Evolutionary conservation across 140 eudicot species (phyloP), one percentile per base, ranked within the genome.

Genomic region (Erigeron philadelphicus): DNA sequence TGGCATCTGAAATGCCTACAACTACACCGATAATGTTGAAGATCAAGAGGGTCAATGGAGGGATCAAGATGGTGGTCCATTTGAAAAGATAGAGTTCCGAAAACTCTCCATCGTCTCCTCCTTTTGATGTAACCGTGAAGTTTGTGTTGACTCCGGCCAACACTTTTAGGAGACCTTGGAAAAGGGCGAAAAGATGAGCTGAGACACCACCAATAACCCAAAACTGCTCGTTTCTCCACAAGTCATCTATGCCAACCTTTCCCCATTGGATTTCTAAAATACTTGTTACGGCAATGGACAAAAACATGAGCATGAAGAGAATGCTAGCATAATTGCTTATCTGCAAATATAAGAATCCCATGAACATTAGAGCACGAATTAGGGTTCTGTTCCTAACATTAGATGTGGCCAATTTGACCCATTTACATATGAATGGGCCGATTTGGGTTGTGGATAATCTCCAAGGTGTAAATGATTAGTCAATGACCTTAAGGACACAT

Each of bases 171-270:
- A 92, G 96, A 79, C 96, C 98, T 79, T 91, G 98, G 64, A 88
- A 70, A 1, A 92, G 86, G 12, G 98, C 98, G 40, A 92, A 92
- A 9, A 92, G 81, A 76, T 92, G 98, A 1, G 98, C 74, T 0
- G 97, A 91, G 3, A 70, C 95, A 9, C 98, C 98, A 58, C 98
- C 98, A 12, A 92, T 92, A 9, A 92, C 98, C 98, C 98, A 92
- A 69, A 92, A 92, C 78, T 92, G 98, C 79, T 92, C 98, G 75
- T 92, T 93, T 78, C 98, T 93, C 98, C 98, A 93, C 84, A 70
- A 77, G 61, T 93, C 98, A 23, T 93, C 98, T 6, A 93, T 84
- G 52, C 84, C 87, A 2, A 93, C 98, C 55, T 87, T 82, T 42
- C 98, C 98, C 96, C 98, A 93, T 78, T 84, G 96, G 71, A 92